phyloP scores from a whole-genome alignment of 176 grass and related monocot species.

The Oryza meridionalis region DNA sequence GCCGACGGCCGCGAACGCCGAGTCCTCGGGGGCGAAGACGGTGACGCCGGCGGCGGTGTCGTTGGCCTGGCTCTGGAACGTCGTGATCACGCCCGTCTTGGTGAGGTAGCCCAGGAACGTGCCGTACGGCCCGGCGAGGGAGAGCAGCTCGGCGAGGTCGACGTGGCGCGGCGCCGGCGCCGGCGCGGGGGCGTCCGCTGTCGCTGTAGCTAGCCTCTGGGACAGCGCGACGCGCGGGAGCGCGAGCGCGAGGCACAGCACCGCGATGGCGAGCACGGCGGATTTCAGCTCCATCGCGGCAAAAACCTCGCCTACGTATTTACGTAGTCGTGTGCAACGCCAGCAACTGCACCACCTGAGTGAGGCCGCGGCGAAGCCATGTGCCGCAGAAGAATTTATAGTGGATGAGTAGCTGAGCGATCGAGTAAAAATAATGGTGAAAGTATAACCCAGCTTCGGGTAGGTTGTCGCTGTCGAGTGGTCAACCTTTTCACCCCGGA shows the following conservation, averaged over 20 bases:
- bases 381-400: slow-evolving; percentile 15
- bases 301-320: background rate
- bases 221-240: background rate
- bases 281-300: slow-evolving; percentile 28
- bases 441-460: background rate
- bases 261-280: background rate
- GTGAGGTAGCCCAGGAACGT: slow-evolving; percentile 50
- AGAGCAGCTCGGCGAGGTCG: slow-evolving; percentile 56
- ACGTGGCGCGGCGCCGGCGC: slow-evolving; percentile 54
- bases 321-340: background rate
- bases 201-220: background rate
- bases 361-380: background rate
- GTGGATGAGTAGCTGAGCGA: background rate
- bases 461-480: background rate
- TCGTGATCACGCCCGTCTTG: slow-evolving; percentile 51
- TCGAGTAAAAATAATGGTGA: background rate
- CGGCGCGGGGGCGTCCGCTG: slow-evolving; percentile 36
- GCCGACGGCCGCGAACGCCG: slow-evolving; percentile 48
- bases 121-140: slow-evolving; percentile 49
- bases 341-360: background rate
- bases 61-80: slow-evolving; percentile 59
- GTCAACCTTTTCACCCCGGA: background rate
- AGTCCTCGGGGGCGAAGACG: slow-evolving; percentile 53
- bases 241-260: slow-evolving; percentile 34
- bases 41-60: slow-evolving; percentile 51